Conservation (phyloP, 805 yeast genomes). For the Brettanomyces nanus region DNA sequence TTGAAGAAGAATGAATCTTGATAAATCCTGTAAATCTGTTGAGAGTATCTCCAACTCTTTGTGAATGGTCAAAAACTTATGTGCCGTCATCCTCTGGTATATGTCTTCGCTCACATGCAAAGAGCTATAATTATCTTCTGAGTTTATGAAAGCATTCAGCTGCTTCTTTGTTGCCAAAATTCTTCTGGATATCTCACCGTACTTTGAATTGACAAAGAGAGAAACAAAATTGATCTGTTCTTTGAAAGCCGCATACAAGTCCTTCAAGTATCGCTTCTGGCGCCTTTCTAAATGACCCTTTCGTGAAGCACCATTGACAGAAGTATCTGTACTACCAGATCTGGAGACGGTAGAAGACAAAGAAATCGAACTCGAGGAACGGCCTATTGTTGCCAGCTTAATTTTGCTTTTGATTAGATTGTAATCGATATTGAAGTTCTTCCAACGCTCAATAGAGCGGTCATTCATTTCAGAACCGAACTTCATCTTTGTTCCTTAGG, state of each 20-base stretch:
- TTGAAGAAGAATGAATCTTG: conserved; percentile 67
- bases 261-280: conserved; percentile 19
- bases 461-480: conserved; percentile 71
- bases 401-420: conserved; percentile 65
- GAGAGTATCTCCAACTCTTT: conserved; percentile 36
- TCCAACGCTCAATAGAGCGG: conserved; percentile 85
- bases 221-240: conserved; percentile 55
- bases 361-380: conserved; percentile 7
- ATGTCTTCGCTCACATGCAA: conserved; percentile 1
- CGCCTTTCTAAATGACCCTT: conserved; percentile 9
- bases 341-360: conserved; percentile 9
- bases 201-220: conserved; percentile 58
- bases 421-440: conserved; percentile 73
- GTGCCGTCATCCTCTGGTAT: conserved; percentile 14
- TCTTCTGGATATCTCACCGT: conserved; percentile 58
- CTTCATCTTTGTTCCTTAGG: conserved; percentile 47
- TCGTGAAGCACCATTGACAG: background rate
- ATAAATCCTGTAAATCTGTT: conserved; percentile 50
- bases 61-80: conserved; percentile 20
- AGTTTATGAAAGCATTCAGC: conserved; percentile 18
- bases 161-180: conserved; percentile 21
- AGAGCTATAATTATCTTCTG: conserved; percentile 3
- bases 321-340: conserved; percentile 2
- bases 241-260: conserved; percentile 35
- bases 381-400: conserved; percentile 41